Evolutionary conservation across 768 basidiomycete genomes (phyloP).

Genomic region (Termitomyces sp.): DNA sequence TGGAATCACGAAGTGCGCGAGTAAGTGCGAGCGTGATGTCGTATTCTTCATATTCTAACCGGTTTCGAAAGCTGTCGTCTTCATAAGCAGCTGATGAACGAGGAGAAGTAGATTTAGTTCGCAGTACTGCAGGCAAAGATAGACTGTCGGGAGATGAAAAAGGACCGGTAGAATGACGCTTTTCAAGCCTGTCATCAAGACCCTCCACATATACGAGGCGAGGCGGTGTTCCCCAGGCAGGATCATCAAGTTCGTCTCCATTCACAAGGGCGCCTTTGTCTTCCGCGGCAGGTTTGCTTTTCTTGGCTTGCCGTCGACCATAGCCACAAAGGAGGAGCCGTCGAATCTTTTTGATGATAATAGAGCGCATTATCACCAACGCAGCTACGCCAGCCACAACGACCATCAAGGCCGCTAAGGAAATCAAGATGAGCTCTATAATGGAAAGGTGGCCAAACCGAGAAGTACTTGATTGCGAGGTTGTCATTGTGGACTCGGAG

Average conservation of each 20-base stretch:
- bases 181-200: background rate
- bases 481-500: background rate
- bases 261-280: conserved; percentile 4
- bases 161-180: background rate
- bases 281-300: background rate
- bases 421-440: conserved; percentile 9
- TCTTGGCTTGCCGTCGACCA: conserved; percentile 3
- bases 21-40: conserved; percentile 23
- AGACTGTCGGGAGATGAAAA: background rate
- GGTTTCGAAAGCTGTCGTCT: conserved; percentile 16
- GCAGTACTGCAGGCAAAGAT: background rate
- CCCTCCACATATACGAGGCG: conserved; percentile 13
- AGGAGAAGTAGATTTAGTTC: background rate
- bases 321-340: conserved; percentile 8
- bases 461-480: background rate
- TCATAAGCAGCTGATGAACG: background rate
- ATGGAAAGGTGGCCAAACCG: conserved; percentile 5
- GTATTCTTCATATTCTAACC: conserved; percentile 23
- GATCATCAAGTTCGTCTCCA: conserved; percentile 9
- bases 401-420: conserved; percentile 6
- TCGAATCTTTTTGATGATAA: conserved; percentile 6
- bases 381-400: background rate
- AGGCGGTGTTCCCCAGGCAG: conserved; percentile 13
- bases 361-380: conserved; percentile 9
- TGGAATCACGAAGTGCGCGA: conserved; percentile 13